Evolutionary conservation across 192 early-diverging fungal genomes (phyloP), one percentile per base, ranked within the genome.

Genomic region (Backusella circina): DNA sequence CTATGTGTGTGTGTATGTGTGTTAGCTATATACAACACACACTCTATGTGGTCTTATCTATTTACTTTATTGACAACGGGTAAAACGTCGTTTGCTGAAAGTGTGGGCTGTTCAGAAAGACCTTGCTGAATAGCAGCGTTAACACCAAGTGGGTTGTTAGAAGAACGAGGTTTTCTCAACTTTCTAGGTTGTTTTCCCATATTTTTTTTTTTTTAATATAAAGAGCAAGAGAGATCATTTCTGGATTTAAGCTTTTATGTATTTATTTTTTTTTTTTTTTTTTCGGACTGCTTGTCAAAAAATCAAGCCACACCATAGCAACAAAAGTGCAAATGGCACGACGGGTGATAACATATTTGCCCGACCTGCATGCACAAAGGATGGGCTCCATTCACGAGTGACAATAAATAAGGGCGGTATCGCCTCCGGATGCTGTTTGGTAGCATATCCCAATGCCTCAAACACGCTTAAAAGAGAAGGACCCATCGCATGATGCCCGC

Each of bases 1-100:
- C 91, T 95, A 72, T 75, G 2, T 64, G 13, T 54, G 28, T 28
- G 5, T 33, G 6, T 28, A 6, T 23, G 5, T 61, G 16, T 37
- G n/a, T n/a, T 51, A 31, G 18, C n/a, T n/a, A n/a, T n/a, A n/a
- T n/a, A n/a, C n/a, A n/a, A n/a, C n/a, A n/a, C n/a, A n/a, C n/a
- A n/a, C n/a, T n/a, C n/a, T n/a, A n/a, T n/a, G n/a, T n/a, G n/a
- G n/a, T n/a, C n/a, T n/a, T n/a, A n/a, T n/a, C n/a, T n/a, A n/a
- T n/a, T 67, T 72, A 77, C 76, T 71, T 77, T 77, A 31, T 72
- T 32, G 32, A 77, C 44, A 10, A 77, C 70, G 68, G 76, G 76
- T 32, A 77, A 47, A 9, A 77, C 76, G 65, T 77, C 61, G 15
- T 73, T 71, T 28, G 57, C 39, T 65, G 65, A 18, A 33, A 67